Percentiles rank a stretch among this genome's conserved stretches.
Evolutionary conservation across 1,284 basidiomycete genomes (phyloP).

Genomic region (Lentinula novae-zelandiae): DNA sequence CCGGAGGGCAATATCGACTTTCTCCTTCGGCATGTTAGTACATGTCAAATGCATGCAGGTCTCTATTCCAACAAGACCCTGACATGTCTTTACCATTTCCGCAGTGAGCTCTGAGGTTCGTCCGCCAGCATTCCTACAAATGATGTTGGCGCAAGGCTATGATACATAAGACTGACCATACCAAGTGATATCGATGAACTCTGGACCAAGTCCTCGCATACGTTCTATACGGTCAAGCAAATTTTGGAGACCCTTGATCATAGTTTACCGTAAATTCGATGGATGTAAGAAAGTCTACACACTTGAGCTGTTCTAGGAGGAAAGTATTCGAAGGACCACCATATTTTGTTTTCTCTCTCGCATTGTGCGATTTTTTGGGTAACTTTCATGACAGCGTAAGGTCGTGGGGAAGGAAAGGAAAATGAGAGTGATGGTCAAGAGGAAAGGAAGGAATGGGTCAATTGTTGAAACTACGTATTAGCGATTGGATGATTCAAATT

Average conservation of each 20-base stretch:
- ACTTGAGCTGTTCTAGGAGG: slow-evolving; percentile 94
- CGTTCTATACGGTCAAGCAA: slow-evolving; percentile 96
- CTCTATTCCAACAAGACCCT: slow-evolving; percentile 89
- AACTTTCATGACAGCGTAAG: slow-evolving; percentile 70
- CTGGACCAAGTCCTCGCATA: slow-evolving; percentile 93
- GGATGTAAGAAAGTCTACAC: slow-evolving; percentile 15
- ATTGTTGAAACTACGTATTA: neutral
- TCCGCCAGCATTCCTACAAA: slow-evolving; percentile 87
- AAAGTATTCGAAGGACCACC: slow-evolving; percentile 98
- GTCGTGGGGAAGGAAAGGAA: slow-evolving; percentile 14
- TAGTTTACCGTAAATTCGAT: neutral
- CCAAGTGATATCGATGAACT: slow-evolving; percentile 99
- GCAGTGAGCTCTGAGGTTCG: slow-evolving; percentile 89
- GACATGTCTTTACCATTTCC: slow-evolving; percentile 96
- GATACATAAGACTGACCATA: slow-evolving; percentile 28
- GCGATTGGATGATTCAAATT: neutral
- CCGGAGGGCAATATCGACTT: slow-evolving; percentile 86
- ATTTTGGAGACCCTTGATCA: slow-evolving; percentile 82
- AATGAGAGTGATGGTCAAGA: slow-evolving; percentile 13
- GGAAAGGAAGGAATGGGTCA: neutral
- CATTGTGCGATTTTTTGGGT: slow-evolving; percentile 86
- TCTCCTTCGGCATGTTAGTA: slow-evolving; percentile 95
- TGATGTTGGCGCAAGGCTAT: slow-evolving; percentile 8
- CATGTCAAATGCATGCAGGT: slow-evolving; percentile 99
- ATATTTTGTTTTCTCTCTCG: slow-evolving; percentile 76